Base-by-base conservation (phyloP, 75 land plant species). In the Selaginella moellendorffii region DNA sequence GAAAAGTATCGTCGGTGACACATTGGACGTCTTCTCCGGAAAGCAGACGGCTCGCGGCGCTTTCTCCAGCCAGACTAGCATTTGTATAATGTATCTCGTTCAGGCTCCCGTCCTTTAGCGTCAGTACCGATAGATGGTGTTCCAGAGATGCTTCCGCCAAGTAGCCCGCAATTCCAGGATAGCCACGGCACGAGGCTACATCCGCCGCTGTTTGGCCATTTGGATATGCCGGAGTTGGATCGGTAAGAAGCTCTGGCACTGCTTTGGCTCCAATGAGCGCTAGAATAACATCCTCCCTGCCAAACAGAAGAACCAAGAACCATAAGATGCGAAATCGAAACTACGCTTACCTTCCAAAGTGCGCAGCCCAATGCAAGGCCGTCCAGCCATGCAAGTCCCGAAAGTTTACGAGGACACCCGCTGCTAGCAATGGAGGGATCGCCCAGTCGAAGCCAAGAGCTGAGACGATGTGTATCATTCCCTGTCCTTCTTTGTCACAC, bases 151-250 rank as follows among this genome's bases (percentile, higher is more conserved):
- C 71, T 51, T 84, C 92, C 26, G 88, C 81, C 68, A 87, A 82
- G 78, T 78, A 87, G 29, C 85, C 92, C 12, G 79, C 88, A 30
- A 87, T 53, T 5, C 92, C 92, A 22, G 84, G 85, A 73, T 80
- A 68, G 17, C 87, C 87, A 5, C 68, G 54, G 22, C 51, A 63
- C 5, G 65, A 74, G 62, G 92, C 92, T 60, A 87, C 27, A 71
- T 87, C 92, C 27, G 83, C 79, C 71, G 85, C 73, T 54, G 79
- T 82, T 31, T 28, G 75, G 30, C 92, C 87, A 63, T 76, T 74
- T 54, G 82, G 85, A 31, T 67, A 66, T 26, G 81, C 79, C 24
- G 81, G 53, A 19, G 81, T 84, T 14, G 92, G 92, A 69, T 87
- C 85, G 2, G 85, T 67, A 0, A 87, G 84, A 46, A 79, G 66